A percentile compares a stretch with the other conserved stretches of the same genome.
Evolutionary conservation across 352 stramenopile genomes (phyloP).

Genomic region (Phytophthora crassamura): DNA sequence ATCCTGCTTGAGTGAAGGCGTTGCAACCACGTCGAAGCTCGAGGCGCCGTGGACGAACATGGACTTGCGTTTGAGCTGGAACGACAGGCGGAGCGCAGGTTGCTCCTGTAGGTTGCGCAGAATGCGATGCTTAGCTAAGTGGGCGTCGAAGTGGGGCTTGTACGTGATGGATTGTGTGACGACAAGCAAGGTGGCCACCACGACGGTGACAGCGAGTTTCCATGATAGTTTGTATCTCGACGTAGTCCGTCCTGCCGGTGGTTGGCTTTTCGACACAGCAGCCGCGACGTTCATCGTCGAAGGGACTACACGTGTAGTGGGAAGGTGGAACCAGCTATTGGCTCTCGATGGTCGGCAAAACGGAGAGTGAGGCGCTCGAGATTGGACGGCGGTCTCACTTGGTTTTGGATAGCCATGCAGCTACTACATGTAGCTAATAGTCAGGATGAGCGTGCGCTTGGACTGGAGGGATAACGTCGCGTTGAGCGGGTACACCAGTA

Average conservation of each 20-base stretch:
- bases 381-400: neutral
- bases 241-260: neutral
- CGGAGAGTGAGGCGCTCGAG: slow-evolving; percentile 4
- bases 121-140: slow-evolving; percentile 40
- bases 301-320: slow-evolving; percentile 5
- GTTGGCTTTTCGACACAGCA: neutral
- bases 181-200: slow-evolving; percentile 2
- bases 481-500: slow-evolving; percentile 6
- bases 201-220: neutral
- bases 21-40: slow-evolving; percentile 31
- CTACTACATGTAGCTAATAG: neutral
- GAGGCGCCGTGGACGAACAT: slow-evolving; percentile 45
- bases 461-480: slow-evolving; percentile 4
- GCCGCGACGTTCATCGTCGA: slow-evolving; percentile 8
- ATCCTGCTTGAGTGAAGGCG: slow-evolving; percentile 14
- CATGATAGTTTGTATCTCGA: neutral
- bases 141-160: slow-evolving; percentile 36
- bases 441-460: slow-evolving; percentile 1
- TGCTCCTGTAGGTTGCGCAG: slow-evolving; percentile 29
- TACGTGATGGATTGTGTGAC: slow-evolving; percentile 20
- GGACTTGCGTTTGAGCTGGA: slow-evolving; percentile 44
- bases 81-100: slow-evolving; percentile 31
- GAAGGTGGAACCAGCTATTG: slow-evolving; percentile 1
- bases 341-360: slow-evolving; percentile 7
- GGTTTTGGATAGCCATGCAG: neutral